phyloP scores from a whole-genome alignment of 148 eudicot genomes.

The Fallopia convolvulus region DNA sequence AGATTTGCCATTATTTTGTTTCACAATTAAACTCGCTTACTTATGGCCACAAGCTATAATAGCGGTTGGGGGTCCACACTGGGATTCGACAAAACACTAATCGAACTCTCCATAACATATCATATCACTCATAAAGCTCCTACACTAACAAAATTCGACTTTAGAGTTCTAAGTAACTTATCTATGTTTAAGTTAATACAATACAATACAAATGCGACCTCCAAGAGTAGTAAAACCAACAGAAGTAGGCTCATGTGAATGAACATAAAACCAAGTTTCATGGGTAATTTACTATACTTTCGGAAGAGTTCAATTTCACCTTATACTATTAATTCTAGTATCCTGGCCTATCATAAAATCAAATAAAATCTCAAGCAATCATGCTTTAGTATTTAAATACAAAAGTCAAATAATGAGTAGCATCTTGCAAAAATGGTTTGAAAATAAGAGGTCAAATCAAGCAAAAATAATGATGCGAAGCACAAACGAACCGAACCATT shows the following conservation, averaged over 20 bases:
- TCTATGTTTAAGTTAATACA: too few species aligned
- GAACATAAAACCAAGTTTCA: too few species aligned
- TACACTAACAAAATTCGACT: background rate
- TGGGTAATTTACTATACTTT: too few species aligned
- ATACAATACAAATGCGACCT: too few species aligned
- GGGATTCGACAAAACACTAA: background rate
- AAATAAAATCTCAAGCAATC: background rate
- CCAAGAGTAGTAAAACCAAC: too few species aligned
- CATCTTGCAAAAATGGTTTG: background rate
- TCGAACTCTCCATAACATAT: background rate
- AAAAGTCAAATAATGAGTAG: background rate
- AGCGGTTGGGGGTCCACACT: background rate
- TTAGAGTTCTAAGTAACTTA: too few species aligned
- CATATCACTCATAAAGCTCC: background rate
- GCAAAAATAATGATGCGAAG: background rate
- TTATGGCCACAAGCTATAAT: background rate
- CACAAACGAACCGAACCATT: background rate
- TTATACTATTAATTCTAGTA: background rate
- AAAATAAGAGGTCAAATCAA: background rate
- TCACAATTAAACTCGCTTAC: background rate
- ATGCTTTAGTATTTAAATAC: background rate
- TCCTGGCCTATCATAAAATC: background rate
- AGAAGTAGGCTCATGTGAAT: too few species aligned
- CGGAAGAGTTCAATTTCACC: background rate
- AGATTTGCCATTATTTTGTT: background rate